Conservation (phyloP, 202 grass and related monocot genomes). For the Eragrostis tef region DNA sequence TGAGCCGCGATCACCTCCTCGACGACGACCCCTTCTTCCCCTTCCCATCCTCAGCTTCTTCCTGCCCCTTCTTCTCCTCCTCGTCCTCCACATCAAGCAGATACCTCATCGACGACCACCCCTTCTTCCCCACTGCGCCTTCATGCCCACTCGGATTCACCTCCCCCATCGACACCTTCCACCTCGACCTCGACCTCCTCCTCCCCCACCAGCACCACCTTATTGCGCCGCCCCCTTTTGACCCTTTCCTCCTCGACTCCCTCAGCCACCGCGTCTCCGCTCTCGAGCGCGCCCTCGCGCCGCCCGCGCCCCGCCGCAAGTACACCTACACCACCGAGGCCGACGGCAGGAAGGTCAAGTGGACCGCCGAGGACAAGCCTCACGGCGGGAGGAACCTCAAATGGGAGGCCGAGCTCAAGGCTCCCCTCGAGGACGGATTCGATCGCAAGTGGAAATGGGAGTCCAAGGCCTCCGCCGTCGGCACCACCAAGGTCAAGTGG, state of each 20-base stretch:
- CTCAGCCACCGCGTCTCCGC: constrained; percentile 68
- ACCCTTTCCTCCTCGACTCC: constrained; percentile 54
- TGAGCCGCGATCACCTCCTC: constrained; percentile 17
- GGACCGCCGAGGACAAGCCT: constrained; percentile 58
- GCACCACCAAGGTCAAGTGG: constrained; percentile 64
- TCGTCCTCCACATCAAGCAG: constrained; percentile 7
- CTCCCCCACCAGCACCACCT: constrained; percentile 14
- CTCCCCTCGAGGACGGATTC: constrained; percentile 62
- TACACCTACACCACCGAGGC: constrained; percentile 65
- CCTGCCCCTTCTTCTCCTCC: constrained; percentile 29
- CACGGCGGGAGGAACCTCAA: constrained; percentile 45
- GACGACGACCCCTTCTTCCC: constrained; percentile 37
- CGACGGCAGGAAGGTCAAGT: constrained; percentile 70
- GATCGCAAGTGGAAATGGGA: constrained; percentile 88
- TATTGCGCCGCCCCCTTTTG: background rate
- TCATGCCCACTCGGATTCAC: constrained; percentile 38
- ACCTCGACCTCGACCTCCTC: constrained; percentile 48
- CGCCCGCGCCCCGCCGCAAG: constrained; percentile 48
- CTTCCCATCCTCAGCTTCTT: background rate
- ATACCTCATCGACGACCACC: constrained; percentile 44
- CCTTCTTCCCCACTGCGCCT: background rate
- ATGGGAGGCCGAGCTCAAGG: constrained; percentile 68
- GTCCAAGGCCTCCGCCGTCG: constrained; percentile 39
- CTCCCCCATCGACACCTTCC: constrained; percentile 36
- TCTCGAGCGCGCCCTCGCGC: constrained; percentile 63